Evolutionary conservation across 768 basidiomycete genomes (phyloP).

Genomic region (Lanmaoa rubissima): DNA sequence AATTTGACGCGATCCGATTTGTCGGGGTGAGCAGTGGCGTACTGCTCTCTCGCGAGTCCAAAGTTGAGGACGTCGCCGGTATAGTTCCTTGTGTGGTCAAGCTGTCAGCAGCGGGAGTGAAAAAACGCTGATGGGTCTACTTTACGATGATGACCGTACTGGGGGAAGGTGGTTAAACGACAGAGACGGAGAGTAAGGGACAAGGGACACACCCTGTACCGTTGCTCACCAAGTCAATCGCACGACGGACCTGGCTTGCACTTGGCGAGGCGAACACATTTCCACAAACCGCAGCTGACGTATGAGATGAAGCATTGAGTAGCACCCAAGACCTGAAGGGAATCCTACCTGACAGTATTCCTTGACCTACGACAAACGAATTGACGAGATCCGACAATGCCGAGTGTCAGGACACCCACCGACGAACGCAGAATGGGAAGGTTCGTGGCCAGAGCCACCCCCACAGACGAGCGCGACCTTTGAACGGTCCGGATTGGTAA

Average conservation of each 20-base stretch:
- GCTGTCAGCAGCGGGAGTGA: slow-evolving; percentile 4
- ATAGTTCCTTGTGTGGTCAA: slow-evolving; percentile 58
- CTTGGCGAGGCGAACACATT: slow-evolving; percentile 91
- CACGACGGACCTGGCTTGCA: slow-evolving; percentile 77
- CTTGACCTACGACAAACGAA: slow-evolving; percentile 48
- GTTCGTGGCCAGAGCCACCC: slow-evolving; percentile 89
- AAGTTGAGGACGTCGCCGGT: slow-evolving; percentile 92
- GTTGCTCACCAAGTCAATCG: slow-evolving; percentile 72
- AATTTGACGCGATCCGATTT: slow-evolving; percentile 69
- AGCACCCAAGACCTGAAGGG: neutral
- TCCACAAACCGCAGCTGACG: slow-evolving; percentile 75
- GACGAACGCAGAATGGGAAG: slow-evolving; percentile 87
- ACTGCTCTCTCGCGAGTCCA: slow-evolving; percentile 84
- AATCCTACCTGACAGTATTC: slow-evolving; percentile 66
- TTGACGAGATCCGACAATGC: neutral
- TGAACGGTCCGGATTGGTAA: slow-evolving; percentile 52
- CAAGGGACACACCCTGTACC: slow-evolving; percentile 56
- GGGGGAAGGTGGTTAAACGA: neutral
- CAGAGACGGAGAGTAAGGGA: neutral
- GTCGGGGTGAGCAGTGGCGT: slow-evolving; percentile 65
- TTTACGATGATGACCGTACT: slow-evolving; percentile 85
- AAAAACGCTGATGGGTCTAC: slow-evolving; percentile 35
- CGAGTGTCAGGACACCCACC: slow-evolving; percentile 43
- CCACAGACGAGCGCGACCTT: slow-evolving; percentile 81
- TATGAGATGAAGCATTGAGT: neutral